Evolutionary conservation across 768 basidiomycete species (phyloP).

Genomic region (Lactarius pseudohatsudake): DNA sequence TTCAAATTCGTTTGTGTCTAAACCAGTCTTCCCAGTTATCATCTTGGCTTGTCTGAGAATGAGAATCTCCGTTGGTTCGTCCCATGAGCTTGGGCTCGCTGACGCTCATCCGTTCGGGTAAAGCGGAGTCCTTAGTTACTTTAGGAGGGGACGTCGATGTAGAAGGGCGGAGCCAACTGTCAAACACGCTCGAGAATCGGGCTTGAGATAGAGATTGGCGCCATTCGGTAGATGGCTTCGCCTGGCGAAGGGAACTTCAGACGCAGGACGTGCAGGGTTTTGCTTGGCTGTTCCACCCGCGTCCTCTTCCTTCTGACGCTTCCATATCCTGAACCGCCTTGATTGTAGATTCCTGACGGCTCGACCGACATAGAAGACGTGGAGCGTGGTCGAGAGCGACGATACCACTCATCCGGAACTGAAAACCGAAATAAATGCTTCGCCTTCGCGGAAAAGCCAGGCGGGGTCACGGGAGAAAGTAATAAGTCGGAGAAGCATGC

Average conservation of each 20-base stretch:
- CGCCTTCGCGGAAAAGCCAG: conserved; percentile 44
- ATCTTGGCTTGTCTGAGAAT: conserved; percentile 34
- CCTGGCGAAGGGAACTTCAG: conserved; percentile 23
- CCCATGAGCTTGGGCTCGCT: conserved; percentile 69
- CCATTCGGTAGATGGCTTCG: conserved; percentile 44
- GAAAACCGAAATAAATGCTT: conserved; percentile 58
- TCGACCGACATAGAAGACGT: conserved; percentile 47
- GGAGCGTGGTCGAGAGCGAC: conserved; percentile 59
- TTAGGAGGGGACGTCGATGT: conserved; percentile 43
- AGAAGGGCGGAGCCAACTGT: conserved; percentile 56
- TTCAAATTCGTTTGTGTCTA: conserved; percentile 56
- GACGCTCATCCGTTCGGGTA: conserved; percentile 52
- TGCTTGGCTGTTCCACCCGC: conserved; percentile 63
- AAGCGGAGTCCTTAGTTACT: conserved; percentile 24
- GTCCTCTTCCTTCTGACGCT: conserved; percentile 49
- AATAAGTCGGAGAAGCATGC: conserved; percentile 47
- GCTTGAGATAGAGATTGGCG: conserved; percentile 54
- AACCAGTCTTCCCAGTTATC: conserved; percentile 35
- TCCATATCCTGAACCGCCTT: conserved; percentile 49
- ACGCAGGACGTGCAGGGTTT: conserved; percentile 37
- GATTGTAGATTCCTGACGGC: conserved; percentile 54
- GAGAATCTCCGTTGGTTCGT: conserved; percentile 33
- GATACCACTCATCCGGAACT: conserved; percentile 80
- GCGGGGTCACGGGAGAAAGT: conserved; percentile 41
- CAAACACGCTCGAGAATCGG: conserved; percentile 65